These are phyloP conservation scores for Pterocarpus macrocarpus DNA, from an alignment of 306 rosid genomes.

Conservation along the genomic window DNA sequence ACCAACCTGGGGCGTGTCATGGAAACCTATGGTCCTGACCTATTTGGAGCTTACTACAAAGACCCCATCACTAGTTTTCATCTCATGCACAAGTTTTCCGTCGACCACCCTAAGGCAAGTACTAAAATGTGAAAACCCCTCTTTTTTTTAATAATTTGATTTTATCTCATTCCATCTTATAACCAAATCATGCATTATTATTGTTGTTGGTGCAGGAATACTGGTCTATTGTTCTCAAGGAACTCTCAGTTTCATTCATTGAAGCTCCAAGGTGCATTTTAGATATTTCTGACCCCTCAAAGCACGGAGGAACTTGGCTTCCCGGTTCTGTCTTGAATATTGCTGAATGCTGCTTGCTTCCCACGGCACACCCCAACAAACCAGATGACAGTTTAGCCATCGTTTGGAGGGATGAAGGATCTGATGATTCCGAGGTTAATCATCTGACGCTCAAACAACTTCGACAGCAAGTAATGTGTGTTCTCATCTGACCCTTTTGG, in stretches of 20 bases:
- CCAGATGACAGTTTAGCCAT: conserved; percentile 70
- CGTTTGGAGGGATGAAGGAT: conserved; percentile 85
- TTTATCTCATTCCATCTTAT: background rate
- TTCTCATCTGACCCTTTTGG: conserved; percentile 21
- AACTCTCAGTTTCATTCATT: conserved; percentile 70
- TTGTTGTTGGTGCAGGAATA: conserved; percentile 58
- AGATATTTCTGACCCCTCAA: conserved; percentile 66
- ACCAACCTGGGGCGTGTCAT: conserved; percentile 79
- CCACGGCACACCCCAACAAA: conserved; percentile 61
- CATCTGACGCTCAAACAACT: conserved; percentile 73
- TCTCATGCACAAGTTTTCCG: conserved; percentile 71
- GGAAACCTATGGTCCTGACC: conserved; percentile 69
- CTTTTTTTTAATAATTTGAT: background rate
- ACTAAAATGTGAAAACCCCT: background rate
- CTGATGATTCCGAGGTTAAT: conserved; percentile 65
- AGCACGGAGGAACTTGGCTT: conserved; percentile 76
- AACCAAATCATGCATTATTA: background rate
- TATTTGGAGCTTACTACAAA: conserved; percentile 70
- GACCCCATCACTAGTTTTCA: conserved; percentile 80
- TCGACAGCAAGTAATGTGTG: conserved; percentile 84
- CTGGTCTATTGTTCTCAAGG: conserved; percentile 82
- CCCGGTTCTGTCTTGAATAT: conserved; percentile 78
- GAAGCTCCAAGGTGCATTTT: conserved; percentile 68
- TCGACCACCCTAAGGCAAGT: conserved; percentile 70
- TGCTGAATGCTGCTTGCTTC: conserved; percentile 83